phyloP scores from a whole-genome alignment of 2,329 filamentous ascomycete genomes.

The Lasiodiplodia citricola region DNA sequence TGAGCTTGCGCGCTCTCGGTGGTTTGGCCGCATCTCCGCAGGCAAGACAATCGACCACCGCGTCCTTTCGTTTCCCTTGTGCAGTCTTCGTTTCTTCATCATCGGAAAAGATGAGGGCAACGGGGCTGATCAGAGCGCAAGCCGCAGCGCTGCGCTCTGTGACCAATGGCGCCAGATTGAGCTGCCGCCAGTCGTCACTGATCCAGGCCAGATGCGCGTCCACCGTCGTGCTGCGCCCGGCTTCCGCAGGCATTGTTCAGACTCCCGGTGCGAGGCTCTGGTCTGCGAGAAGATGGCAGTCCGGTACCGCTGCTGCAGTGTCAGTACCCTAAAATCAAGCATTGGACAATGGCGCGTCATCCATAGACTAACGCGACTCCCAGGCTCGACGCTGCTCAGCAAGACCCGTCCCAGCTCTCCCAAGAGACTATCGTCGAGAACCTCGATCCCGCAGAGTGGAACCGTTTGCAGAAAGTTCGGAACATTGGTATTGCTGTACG shows the following conservation, averaged over 20 bases:
- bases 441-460: slow-evolving; percentile 78
- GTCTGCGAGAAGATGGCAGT: slow-evolving; percentile 39
- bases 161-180: slow-evolving; percentile 17
- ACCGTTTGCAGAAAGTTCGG: slow-evolving; percentile 78
- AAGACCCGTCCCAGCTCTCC: slow-evolving; percentile 61
- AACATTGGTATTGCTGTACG: slow-evolving; percentile 97
- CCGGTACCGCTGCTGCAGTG: slow-evolving; percentile 43
- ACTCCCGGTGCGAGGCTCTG: slow-evolving; percentile 10
- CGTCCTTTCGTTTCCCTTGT: slow-evolving; percentile 14
- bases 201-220: slow-evolving; percentile 25
- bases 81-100: background rate
- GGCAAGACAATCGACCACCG: slow-evolving; percentile 3
- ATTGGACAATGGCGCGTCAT: slow-evolving; percentile 5
- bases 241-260: slow-evolving; percentile 11
- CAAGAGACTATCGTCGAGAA: slow-evolving; percentile 76
- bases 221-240: slow-evolving; percentile 12
- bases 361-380: slow-evolving; percentile 8
- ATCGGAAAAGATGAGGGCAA: slow-evolving; percentile 24
- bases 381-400: slow-evolving; percentile 59
- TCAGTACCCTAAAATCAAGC: slow-evolving; percentile 32
- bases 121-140: slow-evolving; percentile 21
- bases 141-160: slow-evolving; percentile 20
- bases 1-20: slow-evolving; percentile 20
- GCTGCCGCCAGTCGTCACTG: slow-evolving; percentile 20
- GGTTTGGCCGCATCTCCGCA: slow-evolving; percentile 24